Conservation (phyloP, 2,329 filamentous ascomycete genomes). For the Ceratocystis papillata region DNA sequence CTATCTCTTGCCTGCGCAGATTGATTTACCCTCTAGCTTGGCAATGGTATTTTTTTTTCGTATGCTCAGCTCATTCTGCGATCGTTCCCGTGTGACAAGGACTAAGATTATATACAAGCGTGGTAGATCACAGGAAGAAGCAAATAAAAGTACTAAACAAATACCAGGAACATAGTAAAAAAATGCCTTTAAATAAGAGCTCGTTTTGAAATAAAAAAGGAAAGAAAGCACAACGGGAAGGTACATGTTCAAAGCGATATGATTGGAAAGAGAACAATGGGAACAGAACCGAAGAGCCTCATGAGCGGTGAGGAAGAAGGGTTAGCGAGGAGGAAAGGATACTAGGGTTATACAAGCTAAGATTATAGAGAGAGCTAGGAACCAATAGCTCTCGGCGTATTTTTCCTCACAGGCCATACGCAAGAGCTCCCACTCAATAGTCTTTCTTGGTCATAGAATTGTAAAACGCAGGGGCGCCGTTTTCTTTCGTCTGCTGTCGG, state of each 20-base stretch:
- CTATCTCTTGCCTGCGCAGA: not conserved
- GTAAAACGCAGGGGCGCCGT: not conserved
- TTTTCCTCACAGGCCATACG: too few species aligned
- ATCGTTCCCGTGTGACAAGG: conserved; percentile 1
- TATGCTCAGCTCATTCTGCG: conserved; percentile 8
- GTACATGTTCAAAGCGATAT: too few species aligned
- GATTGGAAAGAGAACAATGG: not conserved
- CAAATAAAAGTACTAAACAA: not conserved
- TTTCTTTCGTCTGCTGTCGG: not conserved
- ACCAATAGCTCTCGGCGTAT: too few species aligned
- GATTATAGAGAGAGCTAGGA: too few species aligned
- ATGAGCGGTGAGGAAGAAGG: not conserved
- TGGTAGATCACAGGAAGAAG: not conserved
- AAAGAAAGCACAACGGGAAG: not conserved
- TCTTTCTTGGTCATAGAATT: not conserved
- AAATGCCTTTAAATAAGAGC: too few species aligned
- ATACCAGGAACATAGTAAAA: too few species aligned
- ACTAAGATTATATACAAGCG: not conserved
- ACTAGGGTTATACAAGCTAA: not conserved
- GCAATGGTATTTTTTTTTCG: not conserved
- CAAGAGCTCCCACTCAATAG: too few species aligned
- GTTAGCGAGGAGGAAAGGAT: not conserved
- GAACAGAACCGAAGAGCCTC: too few species aligned
- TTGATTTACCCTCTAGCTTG: conserved; percentile 3
- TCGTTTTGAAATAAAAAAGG: not conserved